Percentiles rank a stretch among this genome's conserved stretches.
phyloP scores from a whole-genome alignment of 2,329 filamentous ascomycete species.

The Sporothrix pallida region DNA sequence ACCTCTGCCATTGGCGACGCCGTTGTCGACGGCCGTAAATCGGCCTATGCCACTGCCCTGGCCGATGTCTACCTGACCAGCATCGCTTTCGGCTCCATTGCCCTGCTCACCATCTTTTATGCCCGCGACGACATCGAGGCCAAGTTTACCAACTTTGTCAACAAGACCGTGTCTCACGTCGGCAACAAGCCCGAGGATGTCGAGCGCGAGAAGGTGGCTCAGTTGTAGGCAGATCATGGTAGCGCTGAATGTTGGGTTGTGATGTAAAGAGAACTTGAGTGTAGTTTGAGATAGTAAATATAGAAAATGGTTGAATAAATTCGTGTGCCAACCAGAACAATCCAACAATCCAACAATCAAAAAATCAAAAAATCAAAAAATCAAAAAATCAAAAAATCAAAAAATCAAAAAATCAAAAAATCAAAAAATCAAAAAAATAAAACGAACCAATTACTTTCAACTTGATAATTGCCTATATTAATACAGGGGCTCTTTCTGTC shows the following conservation, averaged over 20 bases:
- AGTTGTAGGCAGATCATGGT: neutral
- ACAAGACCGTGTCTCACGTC: conserved; percentile 28
- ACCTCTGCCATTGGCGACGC: conserved; percentile 4
- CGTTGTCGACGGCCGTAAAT: conserved; percentile 13
- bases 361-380: too few relatives aligned
- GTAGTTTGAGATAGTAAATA: neutral
- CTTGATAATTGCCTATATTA: too few relatives aligned
- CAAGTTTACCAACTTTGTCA: conserved; percentile 29
- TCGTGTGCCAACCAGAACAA: neutral
- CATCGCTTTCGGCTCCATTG: conserved; percentile 25
- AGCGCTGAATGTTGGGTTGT: neutral
- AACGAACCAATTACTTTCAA: neutral
- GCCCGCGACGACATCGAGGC: conserved; percentile 26
- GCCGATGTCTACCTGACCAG: conserved; percentile 29
- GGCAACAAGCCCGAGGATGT: neutral
- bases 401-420: too few relatives aligned
- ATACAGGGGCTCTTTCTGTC: too few relatives aligned
- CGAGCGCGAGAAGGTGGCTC: neutral
- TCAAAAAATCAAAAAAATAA: too few relatives aligned
- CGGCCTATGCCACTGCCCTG: conserved; percentile 25
- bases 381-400: too few relatives aligned
- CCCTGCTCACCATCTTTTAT: conserved; percentile 23
- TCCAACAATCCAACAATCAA: neutral
- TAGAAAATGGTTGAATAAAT: neutral
- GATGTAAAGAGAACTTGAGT: neutral